Conservation (phyloP, 805 yeast genomes). For the Wickerhamomyces sydowiorum region DNA sequence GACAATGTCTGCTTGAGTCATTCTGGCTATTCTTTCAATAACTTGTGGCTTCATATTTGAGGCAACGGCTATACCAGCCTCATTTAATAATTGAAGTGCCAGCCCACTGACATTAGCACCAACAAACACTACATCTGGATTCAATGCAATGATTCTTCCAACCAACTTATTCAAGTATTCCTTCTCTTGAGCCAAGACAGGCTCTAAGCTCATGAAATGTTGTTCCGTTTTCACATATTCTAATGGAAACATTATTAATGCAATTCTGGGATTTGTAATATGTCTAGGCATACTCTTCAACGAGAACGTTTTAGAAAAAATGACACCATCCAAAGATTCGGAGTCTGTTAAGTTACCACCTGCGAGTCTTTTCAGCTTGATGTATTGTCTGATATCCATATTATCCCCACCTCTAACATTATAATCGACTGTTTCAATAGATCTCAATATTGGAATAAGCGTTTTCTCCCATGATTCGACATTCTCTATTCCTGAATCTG, state of each 20-base stretch:
- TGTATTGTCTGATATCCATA: constrained; percentile 81
- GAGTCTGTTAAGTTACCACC: constrained; percentile 70
- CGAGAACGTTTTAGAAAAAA: constrained; percentile 80
- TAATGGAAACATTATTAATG: constrained; percentile 81
- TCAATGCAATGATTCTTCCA: constrained; percentile 65
- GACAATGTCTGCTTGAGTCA: constrained; percentile 81
- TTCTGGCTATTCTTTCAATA: constrained; percentile 67
- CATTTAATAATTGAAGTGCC: constrained; percentile 66
- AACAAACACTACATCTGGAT: constrained; percentile 74
- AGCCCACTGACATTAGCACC: constrained; percentile 79
- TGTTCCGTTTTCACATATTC: constrained; percentile 77
- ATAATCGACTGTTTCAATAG: constrained; percentile 53
- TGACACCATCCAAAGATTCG: constrained; percentile 64
- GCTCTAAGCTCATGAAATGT: constrained; percentile 75
- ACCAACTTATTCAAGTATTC: constrained; percentile 82
- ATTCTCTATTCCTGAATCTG: constrained; percentile 50
- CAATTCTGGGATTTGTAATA: constrained; percentile 65
- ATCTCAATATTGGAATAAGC: constrained; percentile 44
- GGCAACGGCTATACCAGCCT: constrained; percentile 76
- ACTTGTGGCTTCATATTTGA: constrained; percentile 78
- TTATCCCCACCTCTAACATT: constrained; percentile 62
- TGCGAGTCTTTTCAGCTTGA: constrained; percentile 76
- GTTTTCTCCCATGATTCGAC: constrained; percentile 54
- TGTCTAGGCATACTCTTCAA: constrained; percentile 67
- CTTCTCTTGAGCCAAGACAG: constrained; percentile 79